Evolutionary conservation across 345 rosid species (phyloP).

Genomic region (Triadica sebifera): DNA sequence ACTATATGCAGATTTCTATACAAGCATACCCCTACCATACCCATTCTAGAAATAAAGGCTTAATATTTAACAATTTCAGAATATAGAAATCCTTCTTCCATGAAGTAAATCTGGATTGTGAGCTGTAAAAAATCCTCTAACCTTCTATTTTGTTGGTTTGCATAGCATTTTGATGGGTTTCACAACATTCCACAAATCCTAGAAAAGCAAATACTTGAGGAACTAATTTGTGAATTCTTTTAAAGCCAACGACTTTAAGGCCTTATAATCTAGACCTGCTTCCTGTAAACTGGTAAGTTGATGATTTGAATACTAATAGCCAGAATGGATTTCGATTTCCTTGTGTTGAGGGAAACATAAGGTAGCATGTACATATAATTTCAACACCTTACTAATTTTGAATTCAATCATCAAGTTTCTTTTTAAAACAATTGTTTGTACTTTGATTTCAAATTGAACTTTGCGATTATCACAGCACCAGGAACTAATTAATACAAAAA

Average conservation of each 20-base stretch:
- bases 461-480: background rate
- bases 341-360: background rate
- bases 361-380: background rate
- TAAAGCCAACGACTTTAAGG: background rate
- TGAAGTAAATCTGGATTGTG: background rate
- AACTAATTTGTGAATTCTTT: background rate
- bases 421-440: background rate
- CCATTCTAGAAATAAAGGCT: background rate
- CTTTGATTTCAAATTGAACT: background rate
- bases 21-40: background rate
- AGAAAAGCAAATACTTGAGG: background rate
- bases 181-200: background rate
- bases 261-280: too few species aligned
- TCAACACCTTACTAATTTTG: background rate
- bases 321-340: background rate
- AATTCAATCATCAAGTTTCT: background rate
- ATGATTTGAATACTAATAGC: background rate
- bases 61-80: background rate
- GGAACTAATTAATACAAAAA: background rate
- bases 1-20: background rate
- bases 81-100: too few species aligned
- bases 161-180: background rate
- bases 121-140: background rate
- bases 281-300: background rate
- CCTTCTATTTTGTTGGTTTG: background rate